Evolutionary conservation across 202 grass and related monocot species (phyloP), one percentile per base, ranked within the genome.

Genomic region (Bolboschoenoplectus hybrid): DNA sequence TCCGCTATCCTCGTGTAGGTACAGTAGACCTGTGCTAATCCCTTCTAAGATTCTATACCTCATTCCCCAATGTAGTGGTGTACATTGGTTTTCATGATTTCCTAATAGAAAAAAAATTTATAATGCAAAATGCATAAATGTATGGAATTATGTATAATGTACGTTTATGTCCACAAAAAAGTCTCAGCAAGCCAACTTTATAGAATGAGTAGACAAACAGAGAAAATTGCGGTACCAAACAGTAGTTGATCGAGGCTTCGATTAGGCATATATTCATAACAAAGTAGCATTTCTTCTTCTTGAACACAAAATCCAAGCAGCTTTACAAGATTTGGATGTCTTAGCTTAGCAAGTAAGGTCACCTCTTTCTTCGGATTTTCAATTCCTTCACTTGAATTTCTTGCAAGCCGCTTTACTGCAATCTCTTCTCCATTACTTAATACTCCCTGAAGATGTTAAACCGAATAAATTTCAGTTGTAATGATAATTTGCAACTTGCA

Each of bases 1-100:
- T 49, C 91, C 92, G 89, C 91, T 94, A 55, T 94, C 92, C 81
- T 94, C 92, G 73, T 97, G 94, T 35, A 97, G 87, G 81, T 97
- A 97, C 0, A 91, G 84, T 34, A 97, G 40, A 6, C 92, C 94
- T 0, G 89, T 51, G 1, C 90, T 91, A 47, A 94, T 91, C 85
- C 94, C 90, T 87, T 81, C 88, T 88, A 97, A 81, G 68, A 94
- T 89, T 6, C 71, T 86, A 5, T 93, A 87, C 80, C 94, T 74
- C 85, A 73, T 86, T 39, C 4, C 81, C 94, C 94, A 97, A n/a
- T 76, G 53, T 0, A 97, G 90, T 34, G 38, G 49, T 41, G 63
- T 56, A 84, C 71, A 1, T 44, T 12, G 16, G 8, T 84, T 55
- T 55, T 71, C 47, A 43, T 44, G 52, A 61, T 80, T 43, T 5